Evolutionary conservation across 2,329 filamentous ascomycete species (phyloP).

Genomic region (Tolypocladium capitatum): DNA sequence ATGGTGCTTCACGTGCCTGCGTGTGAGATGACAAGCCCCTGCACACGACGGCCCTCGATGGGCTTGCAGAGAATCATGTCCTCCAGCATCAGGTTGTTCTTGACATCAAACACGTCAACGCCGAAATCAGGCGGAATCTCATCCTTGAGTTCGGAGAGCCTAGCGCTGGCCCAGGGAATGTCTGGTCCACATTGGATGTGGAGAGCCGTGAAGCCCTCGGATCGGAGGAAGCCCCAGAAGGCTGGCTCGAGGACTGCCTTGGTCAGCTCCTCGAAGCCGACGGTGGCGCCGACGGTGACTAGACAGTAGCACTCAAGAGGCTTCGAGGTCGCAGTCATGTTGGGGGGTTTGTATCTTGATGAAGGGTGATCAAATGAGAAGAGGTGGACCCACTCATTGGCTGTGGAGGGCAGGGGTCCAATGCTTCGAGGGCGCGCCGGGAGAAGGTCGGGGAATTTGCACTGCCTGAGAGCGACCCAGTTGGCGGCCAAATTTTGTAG

Average conservation of each 20-base stretch:
- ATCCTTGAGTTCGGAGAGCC: conserved; percentile 7
- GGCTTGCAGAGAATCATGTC: conserved; percentile 43
- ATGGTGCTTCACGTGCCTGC: conserved; percentile 47
- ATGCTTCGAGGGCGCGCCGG: conserved; percentile 2
- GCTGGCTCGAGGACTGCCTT: conserved; percentile 44
- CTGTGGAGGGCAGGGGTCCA: too few relatives aligned
- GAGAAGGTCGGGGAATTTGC: conserved; percentile 12
- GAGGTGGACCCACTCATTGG: not conserved
- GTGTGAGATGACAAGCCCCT: conserved; percentile 76
- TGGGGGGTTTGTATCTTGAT: not conserved
- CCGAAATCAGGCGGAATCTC: conserved; percentile 13
- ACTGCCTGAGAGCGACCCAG: conserved; percentile 4
- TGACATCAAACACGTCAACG: conserved; percentile 18
- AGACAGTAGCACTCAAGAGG: conserved; percentile 43
- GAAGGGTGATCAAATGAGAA: not conserved
- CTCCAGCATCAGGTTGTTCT: conserved; percentile 21
- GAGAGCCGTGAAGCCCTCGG: conserved; percentile 55
- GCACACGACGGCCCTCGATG: conserved; percentile 29
- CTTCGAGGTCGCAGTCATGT: conserved; percentile 3
- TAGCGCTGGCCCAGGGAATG: conserved; percentile 23
- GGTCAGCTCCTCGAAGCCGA: conserved; percentile 64
- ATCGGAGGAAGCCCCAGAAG: conserved; percentile 49
- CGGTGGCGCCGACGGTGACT: conserved; percentile 86
- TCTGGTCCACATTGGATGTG: conserved; percentile 71
- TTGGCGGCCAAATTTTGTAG: conserved; percentile 18